Conservation (phyloP, 352 stramenopile genomes). For the Pythium apleroticum region DNA sequence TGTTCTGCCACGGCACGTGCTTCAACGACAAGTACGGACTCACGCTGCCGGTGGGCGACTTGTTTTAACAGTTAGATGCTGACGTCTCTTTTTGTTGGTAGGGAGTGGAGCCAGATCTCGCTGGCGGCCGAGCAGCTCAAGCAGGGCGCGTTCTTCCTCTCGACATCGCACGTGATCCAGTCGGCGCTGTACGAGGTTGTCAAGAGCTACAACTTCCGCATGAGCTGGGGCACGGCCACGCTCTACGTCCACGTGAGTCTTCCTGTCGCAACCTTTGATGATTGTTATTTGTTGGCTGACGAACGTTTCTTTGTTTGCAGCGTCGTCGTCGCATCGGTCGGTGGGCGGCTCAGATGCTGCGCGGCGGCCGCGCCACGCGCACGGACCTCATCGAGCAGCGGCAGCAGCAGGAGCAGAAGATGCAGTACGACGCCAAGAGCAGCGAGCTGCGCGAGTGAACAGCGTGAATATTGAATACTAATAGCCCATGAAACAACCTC, state of each 20-base stretch:
- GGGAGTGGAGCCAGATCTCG: conserved; percentile 80
- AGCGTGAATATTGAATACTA: background rate
- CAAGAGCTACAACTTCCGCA: conserved; percentile 66
- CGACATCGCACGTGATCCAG: conserved; percentile 73
- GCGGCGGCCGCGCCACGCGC: conserved; percentile 67
- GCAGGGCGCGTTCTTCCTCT: conserved; percentile 84
- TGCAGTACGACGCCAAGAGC: conserved; percentile 19
- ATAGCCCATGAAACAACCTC: background rate
- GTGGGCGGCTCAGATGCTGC: conserved; percentile 85
- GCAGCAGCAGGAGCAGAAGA: conserved; percentile 28
- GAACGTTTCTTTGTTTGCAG: conserved; percentile 30
- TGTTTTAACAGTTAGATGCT: no score
- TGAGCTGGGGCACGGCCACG: conserved; percentile 83
- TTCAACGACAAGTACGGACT: conserved; percentile 72
- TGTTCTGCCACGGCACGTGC: conserved; percentile 86
- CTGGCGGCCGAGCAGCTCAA: conserved; percentile 79
- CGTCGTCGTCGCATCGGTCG: conserved; percentile 78
- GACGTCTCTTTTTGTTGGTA: conserved; percentile 31
- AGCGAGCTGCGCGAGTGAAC: conserved; percentile 17
- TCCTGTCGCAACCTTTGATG: conserved; percentile 4
- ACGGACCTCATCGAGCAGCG: conserved; percentile 66
- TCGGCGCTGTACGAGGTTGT: conserved; percentile 84
- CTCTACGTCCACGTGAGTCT: conserved; percentile 83
- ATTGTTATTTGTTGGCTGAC: background rate
- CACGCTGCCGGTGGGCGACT: no score